A percentile compares a stretch with the other conserved stretches of the same genome.
These are phyloP conservation scores for Pseudocercospora fuligena DNA, from an alignment of 2,329 filamentous ascomycete species.

Conservation along the genomic window DNA sequence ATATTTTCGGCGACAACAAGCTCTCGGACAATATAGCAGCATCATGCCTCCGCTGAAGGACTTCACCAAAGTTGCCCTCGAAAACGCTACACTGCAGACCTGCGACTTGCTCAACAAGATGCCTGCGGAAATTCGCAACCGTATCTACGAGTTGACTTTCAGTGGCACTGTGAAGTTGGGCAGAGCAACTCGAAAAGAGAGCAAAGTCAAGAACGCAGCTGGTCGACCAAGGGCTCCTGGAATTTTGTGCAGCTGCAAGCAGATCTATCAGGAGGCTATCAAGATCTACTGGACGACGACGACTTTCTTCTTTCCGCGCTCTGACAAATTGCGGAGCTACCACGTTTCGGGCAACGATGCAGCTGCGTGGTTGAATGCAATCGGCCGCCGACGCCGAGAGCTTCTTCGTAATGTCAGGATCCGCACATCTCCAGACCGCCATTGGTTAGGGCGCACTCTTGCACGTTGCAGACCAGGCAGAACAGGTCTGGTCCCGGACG, in stretches of 20 bases:
- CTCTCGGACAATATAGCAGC: no score
- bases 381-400: not conserved
- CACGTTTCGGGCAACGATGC: not conserved
- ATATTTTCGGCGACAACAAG: no score
- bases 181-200: not conserved
- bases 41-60: not conserved
- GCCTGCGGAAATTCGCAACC: constrained; percentile 14
- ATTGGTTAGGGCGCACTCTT: no score
- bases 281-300: not conserved
- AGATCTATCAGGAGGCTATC: not conserved
- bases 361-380: not conserved
- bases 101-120: constrained; percentile 4
- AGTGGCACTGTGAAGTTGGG: not conserved
- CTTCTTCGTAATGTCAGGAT: not conserved
- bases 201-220: no score
- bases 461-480: no score
- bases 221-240: not conserved
- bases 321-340: not conserved
- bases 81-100: not conserved
- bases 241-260: not conserved
- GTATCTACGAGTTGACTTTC: constrained; percentile 15
- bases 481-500: no score
- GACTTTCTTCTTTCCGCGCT: not conserved
- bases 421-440: no score
- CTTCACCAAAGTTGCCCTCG: not conserved